A percentile compares a stretch with the other conserved stretches of the same genome.
These are phyloP conservation scores for Pseudogymnoascus sp. DNA, from an alignment of 2,329 filamentous ascomycete species.

Conservation along the genomic window DNA sequence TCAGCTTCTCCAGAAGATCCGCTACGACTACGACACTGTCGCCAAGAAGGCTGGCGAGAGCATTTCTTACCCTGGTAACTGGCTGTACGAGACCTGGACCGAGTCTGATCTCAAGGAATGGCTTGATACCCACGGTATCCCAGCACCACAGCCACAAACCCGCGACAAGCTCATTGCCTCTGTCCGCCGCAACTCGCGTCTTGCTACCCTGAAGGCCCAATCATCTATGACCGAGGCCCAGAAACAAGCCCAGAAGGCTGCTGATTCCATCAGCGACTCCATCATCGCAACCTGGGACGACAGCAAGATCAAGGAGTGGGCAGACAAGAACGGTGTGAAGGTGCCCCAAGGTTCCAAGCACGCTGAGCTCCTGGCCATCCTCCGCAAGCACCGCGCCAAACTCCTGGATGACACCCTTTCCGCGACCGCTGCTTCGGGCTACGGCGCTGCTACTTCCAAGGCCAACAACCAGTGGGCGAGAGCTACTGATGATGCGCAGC, in stretches of 20 bases:
- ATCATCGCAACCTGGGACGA: constrained; percentile 89
- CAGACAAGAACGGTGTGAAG: constrained; percentile 80
- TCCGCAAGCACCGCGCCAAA: constrained; percentile 76
- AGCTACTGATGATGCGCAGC: constrained; percentile 61
- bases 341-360: constrained; percentile 87
- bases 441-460: constrained; percentile 64
- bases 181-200: constrained; percentile 82
- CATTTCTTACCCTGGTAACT: constrained; percentile 82
- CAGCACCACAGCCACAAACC: constrained; percentile 72
- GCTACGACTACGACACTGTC: constrained; percentile 70
- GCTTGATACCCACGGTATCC: constrained; percentile 82
- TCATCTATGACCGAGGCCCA: constrained; percentile 53
- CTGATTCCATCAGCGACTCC: constrained; percentile 70
- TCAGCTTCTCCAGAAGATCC: constrained; percentile 66
- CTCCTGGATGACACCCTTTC: constrained; percentile 59
- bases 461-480: constrained; percentile 70
- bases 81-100: constrained; percentile 86
- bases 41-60: constrained; percentile 72
- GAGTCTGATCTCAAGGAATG: constrained; percentile 88
- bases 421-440: constrained; percentile 49
- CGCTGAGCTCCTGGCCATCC: constrained; percentile 83
- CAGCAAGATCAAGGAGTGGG: constrained; percentile 82
- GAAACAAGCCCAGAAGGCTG: constrained; percentile 60
- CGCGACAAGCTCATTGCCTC: constrained; percentile 84
- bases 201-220: constrained; percentile 64